These are phyloP conservation scores for Globisporangium acanthophoron DNA, from an alignment of 352 stramenopile genomes.

Conservation along the genomic window DNA sequence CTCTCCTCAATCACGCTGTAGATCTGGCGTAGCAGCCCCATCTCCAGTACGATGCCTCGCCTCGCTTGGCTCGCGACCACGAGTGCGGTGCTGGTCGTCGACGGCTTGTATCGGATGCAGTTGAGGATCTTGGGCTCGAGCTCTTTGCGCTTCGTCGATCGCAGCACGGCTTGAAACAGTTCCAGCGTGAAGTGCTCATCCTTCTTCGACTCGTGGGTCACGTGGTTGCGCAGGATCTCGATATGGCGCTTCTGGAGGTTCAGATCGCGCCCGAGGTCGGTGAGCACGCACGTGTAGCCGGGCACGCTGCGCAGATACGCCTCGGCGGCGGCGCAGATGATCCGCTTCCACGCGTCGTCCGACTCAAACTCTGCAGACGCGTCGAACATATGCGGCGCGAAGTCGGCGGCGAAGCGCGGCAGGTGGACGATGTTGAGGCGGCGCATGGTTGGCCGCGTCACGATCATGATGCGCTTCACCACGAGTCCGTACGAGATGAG, in stretches of 20 bases:
- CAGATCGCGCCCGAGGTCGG: constrained; percentile 63
- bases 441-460: constrained; percentile 44
- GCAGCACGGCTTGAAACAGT: constrained; percentile 71
- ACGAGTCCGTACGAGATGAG: constrained; percentile 74
- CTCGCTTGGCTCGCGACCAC: neutral
- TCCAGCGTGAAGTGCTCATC: constrained; percentile 58
- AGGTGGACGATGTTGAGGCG: constrained; percentile 80
- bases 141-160: constrained; percentile 37
- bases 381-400: constrained; percentile 63
- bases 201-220: constrained; percentile 60
- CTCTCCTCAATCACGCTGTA: constrained; percentile 69
- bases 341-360: constrained; percentile 73
- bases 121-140: constrained; percentile 77
- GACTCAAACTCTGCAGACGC: constrained; percentile 70
- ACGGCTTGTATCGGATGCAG: constrained; percentile 63
- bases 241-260: constrained; percentile 64
- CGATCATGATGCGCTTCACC: constrained; percentile 82
- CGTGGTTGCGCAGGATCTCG: constrained; percentile 55
- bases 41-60: constrained; percentile 54
- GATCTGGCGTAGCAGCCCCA: constrained; percentile 64
- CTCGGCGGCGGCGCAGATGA: constrained; percentile 48
- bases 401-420: constrained; percentile 56
- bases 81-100: constrained; percentile 1
- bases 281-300: constrained; percentile 56
- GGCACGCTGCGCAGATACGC: constrained; percentile 55